A percentile compares a stretch with the other conserved stretches of the same genome.
Evolutionary conservation across 352 stramenopile species (phyloP).

Genomic region (Blastocystis sp.): DNA sequence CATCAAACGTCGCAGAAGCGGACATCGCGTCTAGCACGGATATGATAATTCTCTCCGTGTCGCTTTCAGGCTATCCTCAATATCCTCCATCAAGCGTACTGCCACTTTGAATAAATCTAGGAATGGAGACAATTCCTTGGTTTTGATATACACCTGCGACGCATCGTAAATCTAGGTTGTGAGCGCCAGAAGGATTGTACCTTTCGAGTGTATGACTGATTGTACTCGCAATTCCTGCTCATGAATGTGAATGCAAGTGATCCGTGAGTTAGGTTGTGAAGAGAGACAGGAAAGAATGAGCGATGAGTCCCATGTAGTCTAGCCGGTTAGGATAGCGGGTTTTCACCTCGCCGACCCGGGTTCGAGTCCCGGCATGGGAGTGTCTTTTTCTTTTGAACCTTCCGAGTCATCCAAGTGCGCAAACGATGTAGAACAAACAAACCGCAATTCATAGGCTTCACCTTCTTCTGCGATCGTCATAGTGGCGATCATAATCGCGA

Average conservation of each 20-base stretch:
- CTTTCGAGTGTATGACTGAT: not conserved
- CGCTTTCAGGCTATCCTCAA: not conserved
- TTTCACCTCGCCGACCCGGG: constrained; percentile 58
- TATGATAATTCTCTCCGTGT: not conserved
- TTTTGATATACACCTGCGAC: not conserved
- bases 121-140: not conserved
- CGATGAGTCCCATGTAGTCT: constrained; percentile 56
- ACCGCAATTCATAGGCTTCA: too few relatives aligned
- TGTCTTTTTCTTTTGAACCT: constrained; percentile 45
- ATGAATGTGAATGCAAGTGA: not conserved
- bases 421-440: not conserved
- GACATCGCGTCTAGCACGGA: not conserved
- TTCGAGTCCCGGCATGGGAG: constrained; percentile 58
- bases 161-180: not conserved
- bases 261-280: not conserved
- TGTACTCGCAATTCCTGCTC: not conserved
- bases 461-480: not conserved
- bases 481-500: not conserved
- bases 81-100: not conserved
- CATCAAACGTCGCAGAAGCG: not conserved
- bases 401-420: too few relatives aligned
- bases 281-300: not conserved
- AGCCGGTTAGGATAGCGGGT: constrained; percentile 58
- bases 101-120: not conserved
- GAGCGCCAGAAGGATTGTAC: not conserved